Evolutionary conservation across 208 protist species (phyloP).

Genomic region (Novymonas esmeraldas): DNA sequence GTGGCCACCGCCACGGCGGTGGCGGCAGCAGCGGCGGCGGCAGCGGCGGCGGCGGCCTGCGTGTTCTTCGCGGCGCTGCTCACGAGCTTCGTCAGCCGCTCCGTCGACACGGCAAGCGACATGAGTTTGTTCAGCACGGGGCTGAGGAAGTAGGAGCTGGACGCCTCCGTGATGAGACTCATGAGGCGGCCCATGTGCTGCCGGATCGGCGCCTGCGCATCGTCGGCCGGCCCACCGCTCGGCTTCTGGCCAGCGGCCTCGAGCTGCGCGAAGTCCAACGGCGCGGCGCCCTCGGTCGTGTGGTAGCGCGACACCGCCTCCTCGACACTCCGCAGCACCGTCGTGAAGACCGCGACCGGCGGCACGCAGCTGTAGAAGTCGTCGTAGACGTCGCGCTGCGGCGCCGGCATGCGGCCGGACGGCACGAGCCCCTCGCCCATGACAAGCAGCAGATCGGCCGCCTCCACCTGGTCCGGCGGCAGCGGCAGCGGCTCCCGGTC

Average conservation of each 20-base stretch:
- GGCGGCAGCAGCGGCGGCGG: constrained; percentile 21
- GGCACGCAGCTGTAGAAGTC: constrained; percentile 92
- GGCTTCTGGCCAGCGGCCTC: constrained; percentile 17
- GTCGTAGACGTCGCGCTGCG: constrained; percentile 93
- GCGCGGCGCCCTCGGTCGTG: constrained; percentile 27
- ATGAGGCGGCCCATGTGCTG: constrained; percentile 59
- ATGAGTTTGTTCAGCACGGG: constrained; percentile 72
- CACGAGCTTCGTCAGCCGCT: constrained; percentile 49
- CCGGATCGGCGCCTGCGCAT: constrained; percentile 55
- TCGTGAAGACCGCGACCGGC: constrained; percentile 70
- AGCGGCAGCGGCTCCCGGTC: constrained; percentile 35
- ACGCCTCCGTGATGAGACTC: constrained; percentile 77
- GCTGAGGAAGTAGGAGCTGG: constrained; percentile 73
- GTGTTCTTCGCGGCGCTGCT: constrained; percentile 33
- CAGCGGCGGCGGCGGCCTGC: constrained; percentile 13
- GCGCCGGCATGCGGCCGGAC: constrained; percentile 72
- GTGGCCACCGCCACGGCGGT: constrained; percentile 10
- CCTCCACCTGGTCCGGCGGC: constrained; percentile 59
- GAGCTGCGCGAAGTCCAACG: constrained; percentile 69
- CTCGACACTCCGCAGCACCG: constrained; percentile 66
- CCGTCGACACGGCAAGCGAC: constrained; percentile 49
- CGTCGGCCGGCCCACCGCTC: constrained; percentile 11
- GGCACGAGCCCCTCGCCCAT: constrained; percentile 94
- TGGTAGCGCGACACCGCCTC: constrained; percentile 72
- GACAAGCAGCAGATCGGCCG: constrained; percentile 50